Base-by-base conservation (phyloP, 306 rosid species). In the Quercus wislizeni region DNA sequence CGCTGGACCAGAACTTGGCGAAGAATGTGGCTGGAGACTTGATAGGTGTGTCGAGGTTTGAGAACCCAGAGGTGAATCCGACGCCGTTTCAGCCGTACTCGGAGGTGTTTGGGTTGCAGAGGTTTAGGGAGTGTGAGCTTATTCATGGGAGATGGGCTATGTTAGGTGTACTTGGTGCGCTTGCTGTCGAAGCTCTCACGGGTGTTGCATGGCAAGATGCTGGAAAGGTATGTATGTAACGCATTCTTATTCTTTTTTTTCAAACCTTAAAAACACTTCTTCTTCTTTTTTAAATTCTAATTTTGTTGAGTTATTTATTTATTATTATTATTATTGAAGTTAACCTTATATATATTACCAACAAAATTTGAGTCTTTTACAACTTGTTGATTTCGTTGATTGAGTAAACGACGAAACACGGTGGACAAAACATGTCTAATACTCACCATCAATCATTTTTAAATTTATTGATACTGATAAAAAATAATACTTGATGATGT, bases 191-290 rank as follows among this genome's bases (percentile, higher is more conserved):
- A 68, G 93, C 83, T 1, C 81, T 91, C 77, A 88, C 96, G 2
- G 96, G 97, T 0, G 94, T 93, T 46, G 76, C 97, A 4, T 93
- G 97, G 97, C 97, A 91, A 67, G 96, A 93, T 82, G 96, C 97
- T 15, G 97, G 97, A 81, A 91, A 93, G 97, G 96, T 93, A 80
- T 35, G 9, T 35, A 35, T 33, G 46, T 8, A 12, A 0, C 20
- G 69, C 46, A 20, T 55, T 57, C 3, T 33, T 79, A 55, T n/a
- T 58, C 11, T 1, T 10, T 21, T 27, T 27, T 58, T 21, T 7
- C 11, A 38, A 38, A 38, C 46, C 11, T 8, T 38, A 7, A 7
- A 7, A 38, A 38, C 46, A 7, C 46, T 8, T 5, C 6, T 0
- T 8, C 8, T 2, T 38, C 5, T 5, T 33, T 35, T 1, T 35